Evolutionary conservation across 192 early-diverging fungal species (phyloP).

Genomic region (Diversispora eburnea): DNA sequence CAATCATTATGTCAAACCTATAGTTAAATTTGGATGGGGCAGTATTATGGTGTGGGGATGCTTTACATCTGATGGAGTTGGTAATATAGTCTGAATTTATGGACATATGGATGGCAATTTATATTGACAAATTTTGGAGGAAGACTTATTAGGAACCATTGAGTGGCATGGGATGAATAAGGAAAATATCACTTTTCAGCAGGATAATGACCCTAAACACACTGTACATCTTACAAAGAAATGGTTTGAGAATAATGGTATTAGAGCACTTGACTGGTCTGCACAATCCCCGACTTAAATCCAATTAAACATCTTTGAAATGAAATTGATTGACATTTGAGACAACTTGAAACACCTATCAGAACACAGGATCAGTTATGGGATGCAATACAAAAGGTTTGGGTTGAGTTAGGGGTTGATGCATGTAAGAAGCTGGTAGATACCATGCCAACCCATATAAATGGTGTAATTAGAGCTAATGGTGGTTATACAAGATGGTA

Average conservation of each 20-base stretch:
- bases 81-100: conserved; percentile 1
- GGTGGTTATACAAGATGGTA: conserved; percentile 23
- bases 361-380: background rate
- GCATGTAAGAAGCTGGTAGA: background rate
- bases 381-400: background rate
- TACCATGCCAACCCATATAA: background rate
- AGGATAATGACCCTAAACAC: too few species aligned
- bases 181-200: background rate
- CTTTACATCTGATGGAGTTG: conserved; percentile 9
- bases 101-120: background rate
- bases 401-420: background rate
- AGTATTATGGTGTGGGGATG: conserved; percentile 18
- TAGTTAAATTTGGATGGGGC: conserved; percentile 10
- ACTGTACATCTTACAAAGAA: background rate
- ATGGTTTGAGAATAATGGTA: conserved; percentile 8
- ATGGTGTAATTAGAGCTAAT: conserved; percentile 20
- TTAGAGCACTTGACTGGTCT: conserved; percentile 27
- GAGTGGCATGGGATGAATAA: background rate
- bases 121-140: conserved; percentile 11
- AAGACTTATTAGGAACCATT: background rate
- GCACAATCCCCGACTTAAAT: conserved; percentile 30
- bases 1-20: too few species aligned
- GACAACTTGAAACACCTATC: background rate
- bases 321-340: conserved; percentile 6
- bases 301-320: conserved; percentile 28